Conservation (phyloP, 2,329 filamentous ascomycete genomes). For the Cladosporium sp. region DNA sequence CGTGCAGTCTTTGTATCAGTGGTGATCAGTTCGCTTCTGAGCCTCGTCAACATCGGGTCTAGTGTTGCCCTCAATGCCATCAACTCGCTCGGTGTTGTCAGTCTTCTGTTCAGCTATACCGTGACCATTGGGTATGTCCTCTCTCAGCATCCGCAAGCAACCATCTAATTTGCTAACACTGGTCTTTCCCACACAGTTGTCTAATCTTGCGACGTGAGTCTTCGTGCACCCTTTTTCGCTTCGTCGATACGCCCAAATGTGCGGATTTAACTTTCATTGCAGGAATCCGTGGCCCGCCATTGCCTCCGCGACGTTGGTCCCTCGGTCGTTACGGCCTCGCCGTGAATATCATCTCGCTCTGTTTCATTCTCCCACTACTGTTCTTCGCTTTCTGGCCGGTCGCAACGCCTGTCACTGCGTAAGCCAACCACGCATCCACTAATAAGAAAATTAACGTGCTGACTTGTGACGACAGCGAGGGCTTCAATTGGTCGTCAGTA, state of each 20-base stretch:
- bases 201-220: slow-evolving; percentile 19
- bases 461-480: slow-evolving; percentile 22
- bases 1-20: slow-evolving; percentile 36
- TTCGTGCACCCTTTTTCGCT: no score
- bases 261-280: no score
- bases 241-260: no score
- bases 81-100: slow-evolving; percentile 42
- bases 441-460: background rate
- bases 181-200: background rate
- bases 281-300: slow-evolving; percentile 27
- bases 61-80: slow-evolving; percentile 45
- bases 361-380: slow-evolving; percentile 50
- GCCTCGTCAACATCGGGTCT: slow-evolving; percentile 46
- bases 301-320: slow-evolving; percentile 42
- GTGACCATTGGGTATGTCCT: slow-evolving; percentile 29
- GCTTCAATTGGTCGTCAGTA: slow-evolving; percentile 15
- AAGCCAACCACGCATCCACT: background rate
- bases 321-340: slow-evolving; percentile 43
- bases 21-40: slow-evolving; percentile 38
- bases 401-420: slow-evolving; percentile 50
- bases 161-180: background rate
- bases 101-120: slow-evolving; percentile 38
- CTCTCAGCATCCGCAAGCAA: background rate
- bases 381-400: slow-evolving; percentile 55
- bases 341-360: slow-evolving; percentile 41